Base-by-base conservation (phyloP, 305 asterid species). In the Euphrasia arctica region DNA sequence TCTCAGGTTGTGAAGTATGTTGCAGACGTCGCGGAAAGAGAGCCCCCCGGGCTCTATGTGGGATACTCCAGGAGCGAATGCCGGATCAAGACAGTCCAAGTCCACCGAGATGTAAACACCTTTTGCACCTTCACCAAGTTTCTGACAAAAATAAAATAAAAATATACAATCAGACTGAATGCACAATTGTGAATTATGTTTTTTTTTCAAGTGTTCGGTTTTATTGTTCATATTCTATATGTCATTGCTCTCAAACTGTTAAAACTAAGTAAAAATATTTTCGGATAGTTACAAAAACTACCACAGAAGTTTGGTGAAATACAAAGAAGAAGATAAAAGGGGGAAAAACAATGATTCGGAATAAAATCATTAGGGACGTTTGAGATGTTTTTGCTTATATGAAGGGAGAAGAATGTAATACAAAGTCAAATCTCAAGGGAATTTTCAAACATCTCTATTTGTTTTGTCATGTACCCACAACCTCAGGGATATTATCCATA, bases 11-110 rank as follows among this genome's bases (percentile, higher is more conserved):
- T 93, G 99, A 72, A 90, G 83, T 66, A 90, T 90, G 89, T 93
- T 88, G 70, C 85, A 89, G 63, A 88, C 95, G 64, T 93, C 97
- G 0, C 99, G 96, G 79, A 90, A 93, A 5, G 99, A 88, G 65
- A 93, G 95, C 60, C 99, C 99, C 22, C 99, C 99, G 0, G 99
- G 96, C 77, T 93, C 97, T 7, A 93, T 88, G 80, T 93, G 97
- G 56, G 99, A 93, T 50, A 90, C 99, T 52, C 97, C 99, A 0
- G 99, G 99, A 31, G 99, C 97, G 80, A 86, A 88, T 68, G 96
- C 99, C 34, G 99, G 99, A 80, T 93, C 99, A 5, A 93, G 89
- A 67, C 91, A 80, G 72, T 93, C 99, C 69, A 90, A 69, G 41
- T 90, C 99, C 55, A 88, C 81, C 2, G 99, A 93, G 7, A 93